Base-by-base conservation (phyloP, 345 rosid genomes). In the Sisymbrium altissimum region DNA sequence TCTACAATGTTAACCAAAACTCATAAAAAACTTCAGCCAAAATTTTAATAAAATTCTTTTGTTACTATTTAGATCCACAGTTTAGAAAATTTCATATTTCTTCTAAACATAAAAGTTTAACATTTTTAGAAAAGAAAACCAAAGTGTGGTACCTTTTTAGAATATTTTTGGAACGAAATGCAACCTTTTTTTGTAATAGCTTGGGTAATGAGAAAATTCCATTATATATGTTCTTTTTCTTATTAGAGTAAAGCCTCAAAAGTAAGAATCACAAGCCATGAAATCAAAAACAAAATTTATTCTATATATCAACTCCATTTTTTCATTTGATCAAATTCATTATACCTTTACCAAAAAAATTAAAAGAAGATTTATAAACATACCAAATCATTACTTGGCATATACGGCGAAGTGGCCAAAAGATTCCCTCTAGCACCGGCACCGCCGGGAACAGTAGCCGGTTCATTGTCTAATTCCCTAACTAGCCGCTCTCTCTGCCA, bases 401-500 rank as follows among this genome's bases (percentile, higher is more conserved):
- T 52, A 61, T 48, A 80, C 3, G 80, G 80, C 1, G 83, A 80
- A 10, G 54, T 60, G 19, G 84, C 81, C 40, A 46, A 45, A n/a
- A 59, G 54, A 62, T 29, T 27, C 5, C 7, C 45, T 66, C 65
- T 45, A 49, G 39, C 13, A 17, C 45, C 46, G 14, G 10, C 45
- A 35, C 69, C 46, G 32, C 25, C 2, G 13, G 72, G 33, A 9
- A 64, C 15, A 21, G 17, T 29, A 3, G 66, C 48, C 9, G 54
- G 72, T 49, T 73, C 11, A 38, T 40, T 21, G 58, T 70, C 65
- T 11, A 18, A 0, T 57, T 50, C 9, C 32, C 68, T 8, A 0
- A 50, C 67, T 4, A 85, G 66, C 18, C 46, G 72, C 41, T 81
- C 79, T 59, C 89, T 83, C 64, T 79, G 64, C 88, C 88, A 85